Evolutionary conservation across 202 grass and related monocot species (phyloP), one percentile per base, ranked within the genome.

Genomic region (Schoenoplectus tabernaemontani): DNA sequence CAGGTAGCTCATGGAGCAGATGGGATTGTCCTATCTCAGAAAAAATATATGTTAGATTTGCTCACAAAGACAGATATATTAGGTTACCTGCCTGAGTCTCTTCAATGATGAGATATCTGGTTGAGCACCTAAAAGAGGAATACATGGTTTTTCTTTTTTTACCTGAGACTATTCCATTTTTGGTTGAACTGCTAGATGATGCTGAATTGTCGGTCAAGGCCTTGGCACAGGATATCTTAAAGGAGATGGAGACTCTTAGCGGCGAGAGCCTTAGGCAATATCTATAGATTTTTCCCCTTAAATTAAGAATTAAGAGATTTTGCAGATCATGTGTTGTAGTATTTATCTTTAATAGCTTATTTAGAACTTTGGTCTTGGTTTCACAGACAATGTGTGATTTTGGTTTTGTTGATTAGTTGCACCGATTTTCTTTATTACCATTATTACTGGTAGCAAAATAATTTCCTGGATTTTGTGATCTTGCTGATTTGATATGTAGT

Each of bases 61-160:
- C n/a, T n/a, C n/a, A n/a, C n/a, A n/a, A n/a, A n/a, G n/a, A n/a
- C n/a, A n/a, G n/a, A n/a, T n/a, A n/a, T n/a, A n/a, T n/a, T n/a
- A n/a, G n/a, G n/a, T n/a, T n/a, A n/a, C n/a, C n/a, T n/a, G 36
- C 36, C 36, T 37, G 36, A 37, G 4, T n/a, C n/a, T n/a, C n/a
- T n/a, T n/a, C n/a, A 57, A 84, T 95, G 48, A 87, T 95, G 32
- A 92, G 85, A 76, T 91, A 95, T 76, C 84, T 98, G 78, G 89
- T 91, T 75, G 84, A 95, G 78, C 91, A 90, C 30, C 84, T 95
- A 34, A 92, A 95, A 86, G 95, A 97, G 78, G 96, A 98, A 37
- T 92, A 92, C 24, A 80, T 95, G 13, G 81, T n/a, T n/a, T n/a
- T n/a, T n/a, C n/a, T 80, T 79, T 84, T 98, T 22, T 81, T 98